Conservation (phyloP, 345 rosid species). For the Arabis alpina region DNA sequence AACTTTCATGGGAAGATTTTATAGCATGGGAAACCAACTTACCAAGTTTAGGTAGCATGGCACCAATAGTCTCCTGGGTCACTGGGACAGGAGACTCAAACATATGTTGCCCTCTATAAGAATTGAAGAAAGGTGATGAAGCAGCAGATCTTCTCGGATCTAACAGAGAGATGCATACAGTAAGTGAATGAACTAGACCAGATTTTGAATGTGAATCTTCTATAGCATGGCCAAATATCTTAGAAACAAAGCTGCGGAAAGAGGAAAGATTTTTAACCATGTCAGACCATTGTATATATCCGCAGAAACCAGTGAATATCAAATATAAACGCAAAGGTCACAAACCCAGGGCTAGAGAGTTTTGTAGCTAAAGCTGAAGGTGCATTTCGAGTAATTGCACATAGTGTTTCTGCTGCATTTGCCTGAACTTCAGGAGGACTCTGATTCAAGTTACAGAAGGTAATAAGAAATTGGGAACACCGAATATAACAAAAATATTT, state of each 20-base stretch:
- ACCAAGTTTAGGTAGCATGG: conserved; percentile 98
- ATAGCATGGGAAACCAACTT: conserved; percentile 43
- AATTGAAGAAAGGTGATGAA: conserved; percentile 72
- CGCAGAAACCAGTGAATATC: conserved; percentile 24
- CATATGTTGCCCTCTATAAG: conserved; percentile 81
- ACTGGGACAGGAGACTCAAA: conserved; percentile 76
- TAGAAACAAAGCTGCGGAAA: conserved; percentile 75
- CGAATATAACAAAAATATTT: background rate
- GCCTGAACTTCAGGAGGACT: conserved; percentile 87
- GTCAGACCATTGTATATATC: conserved; percentile 10
- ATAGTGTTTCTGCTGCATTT: conserved; percentile 91
- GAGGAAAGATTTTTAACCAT: conserved; percentile 10
- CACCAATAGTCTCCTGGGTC: conserved; percentile 79
- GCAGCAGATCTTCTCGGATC: conserved; percentile 86
- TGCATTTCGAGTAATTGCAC: conserved; percentile 89
- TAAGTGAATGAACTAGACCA: conserved; percentile 88
- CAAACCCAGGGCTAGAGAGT: conserved; percentile 89
- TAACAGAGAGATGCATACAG: conserved; percentile 93
- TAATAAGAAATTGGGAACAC: conserved; percentile 21
- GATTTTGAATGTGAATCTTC: conserved; percentile 90
- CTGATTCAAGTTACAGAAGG: conserved; percentile 51
- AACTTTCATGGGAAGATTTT: conserved; percentile 24
- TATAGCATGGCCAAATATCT: conserved; percentile 92
- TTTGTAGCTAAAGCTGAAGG: conserved; percentile 90
- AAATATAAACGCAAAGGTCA: conserved; percentile 33